phyloP scores from a whole-genome alignment of 176 grass and related monocot genomes.

The Aegilops speltoides region DNA sequence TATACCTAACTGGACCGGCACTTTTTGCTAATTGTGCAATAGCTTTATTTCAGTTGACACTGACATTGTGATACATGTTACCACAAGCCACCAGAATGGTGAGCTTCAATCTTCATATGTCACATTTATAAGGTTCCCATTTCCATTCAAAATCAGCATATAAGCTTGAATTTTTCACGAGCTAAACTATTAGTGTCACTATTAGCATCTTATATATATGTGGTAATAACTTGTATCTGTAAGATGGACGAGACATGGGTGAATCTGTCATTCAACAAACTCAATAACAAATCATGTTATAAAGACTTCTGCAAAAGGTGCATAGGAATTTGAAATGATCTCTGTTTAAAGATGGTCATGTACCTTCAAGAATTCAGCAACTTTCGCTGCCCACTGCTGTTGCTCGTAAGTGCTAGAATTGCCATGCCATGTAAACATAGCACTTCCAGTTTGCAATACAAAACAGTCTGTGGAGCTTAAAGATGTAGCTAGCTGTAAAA shows the following conservation, averaged over 20 bases:
- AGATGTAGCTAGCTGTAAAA: constrained; percentile 81
- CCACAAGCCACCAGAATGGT: not conserved
- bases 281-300: not conserved
- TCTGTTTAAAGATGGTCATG: not conserved
- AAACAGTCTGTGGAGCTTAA: constrained; percentile 85
- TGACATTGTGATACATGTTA: not conserved
- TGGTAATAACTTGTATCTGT: not conserved
- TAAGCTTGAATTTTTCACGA: not conserved
- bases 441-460: constrained; percentile 88
- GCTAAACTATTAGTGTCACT: not conserved
- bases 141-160: not conserved
- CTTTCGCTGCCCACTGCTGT: constrained; percentile 81
- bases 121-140: not conserved
- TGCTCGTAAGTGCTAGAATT: constrained; percentile 85
- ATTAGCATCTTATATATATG: not conserved
- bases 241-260: not conserved
- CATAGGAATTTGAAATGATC: constrained; percentile 11
- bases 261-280: not conserved
- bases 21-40: not conserved
- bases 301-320: not conserved
- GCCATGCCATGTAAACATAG: constrained; percentile 88
- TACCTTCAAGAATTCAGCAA: constrained; percentile 95
- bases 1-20: not conserved
- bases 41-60: not conserved
- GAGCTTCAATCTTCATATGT: not conserved